phyloP scores from a whole-genome alignment of 495 filamentous ascomycete genomes.

The Penicillium robsamsonii region DNA sequence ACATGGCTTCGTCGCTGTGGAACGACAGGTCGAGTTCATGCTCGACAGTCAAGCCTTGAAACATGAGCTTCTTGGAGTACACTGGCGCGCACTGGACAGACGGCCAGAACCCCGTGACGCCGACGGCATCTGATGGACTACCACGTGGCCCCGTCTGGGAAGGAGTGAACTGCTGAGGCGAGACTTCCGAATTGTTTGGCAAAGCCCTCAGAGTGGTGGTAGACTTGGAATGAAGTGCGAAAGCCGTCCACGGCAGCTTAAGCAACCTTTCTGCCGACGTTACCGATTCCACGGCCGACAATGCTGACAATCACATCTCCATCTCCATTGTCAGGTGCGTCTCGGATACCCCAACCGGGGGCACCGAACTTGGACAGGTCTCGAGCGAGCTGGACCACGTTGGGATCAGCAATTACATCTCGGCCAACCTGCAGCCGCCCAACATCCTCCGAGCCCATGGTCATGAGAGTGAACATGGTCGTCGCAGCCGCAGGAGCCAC shows the following conservation, averaged over 20 bases:
- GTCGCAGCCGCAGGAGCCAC: slow-evolving; percentile 64
- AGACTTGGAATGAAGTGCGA: slow-evolving; percentile 4
- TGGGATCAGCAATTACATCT: slow-evolving; percentile 76
- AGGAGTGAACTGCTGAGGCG: not conserved
- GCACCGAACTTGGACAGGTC: slow-evolving; percentile 83
- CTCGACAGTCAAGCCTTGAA: slow-evolving; percentile 10
- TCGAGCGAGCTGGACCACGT: slow-evolving; percentile 72
- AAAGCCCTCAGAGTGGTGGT: slow-evolving; percentile 4
- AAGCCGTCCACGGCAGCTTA: slow-evolving; percentile 39
- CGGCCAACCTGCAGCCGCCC: slow-evolving; percentile 60
- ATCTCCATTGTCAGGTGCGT: slow-evolving; percentile 61
- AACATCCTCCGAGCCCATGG: slow-evolving; percentile 82
- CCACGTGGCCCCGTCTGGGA: not conserved
- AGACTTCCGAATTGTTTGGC: not conserved
- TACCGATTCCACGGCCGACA: slow-evolving; percentile 91
- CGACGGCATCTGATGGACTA: slow-evolving; percentile 2
- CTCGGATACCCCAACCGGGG: slow-evolving; percentile 82
- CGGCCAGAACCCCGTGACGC: slow-evolving; percentile 7
- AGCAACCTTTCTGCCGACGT: slow-evolving; percentile 90
- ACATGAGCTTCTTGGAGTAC: slow-evolving; percentile 1
- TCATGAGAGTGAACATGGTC: slow-evolving; percentile 85
- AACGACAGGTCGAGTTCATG: slow-evolving; percentile 10
- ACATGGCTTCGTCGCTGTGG: slow-evolving; percentile 4
- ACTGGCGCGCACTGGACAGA: slow-evolving; percentile 6
- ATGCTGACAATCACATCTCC: slow-evolving; percentile 82